Conservation (phyloP, 2,329 filamentous ascomycete genomes). For the Bipolaris oryzae region DNA sequence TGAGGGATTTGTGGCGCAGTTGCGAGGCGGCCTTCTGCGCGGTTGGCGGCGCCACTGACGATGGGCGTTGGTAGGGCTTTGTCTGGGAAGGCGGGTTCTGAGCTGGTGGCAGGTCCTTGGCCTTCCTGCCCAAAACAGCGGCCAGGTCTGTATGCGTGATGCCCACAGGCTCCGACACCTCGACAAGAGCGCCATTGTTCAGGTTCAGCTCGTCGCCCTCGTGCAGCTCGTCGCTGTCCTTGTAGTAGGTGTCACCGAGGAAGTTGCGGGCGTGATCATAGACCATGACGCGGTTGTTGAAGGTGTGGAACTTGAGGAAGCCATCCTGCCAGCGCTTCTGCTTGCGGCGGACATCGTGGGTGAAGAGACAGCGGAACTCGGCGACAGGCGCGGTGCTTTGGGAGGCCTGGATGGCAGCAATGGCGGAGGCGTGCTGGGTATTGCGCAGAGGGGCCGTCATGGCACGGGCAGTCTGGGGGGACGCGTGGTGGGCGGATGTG, state of each 20-base stretch:
- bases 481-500: conserved; percentile 15
- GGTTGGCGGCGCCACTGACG: conserved; percentile 24
- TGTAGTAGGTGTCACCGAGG: conserved; percentile 85
- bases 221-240: conserved; percentile 68
- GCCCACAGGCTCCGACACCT: conserved; percentile 78
- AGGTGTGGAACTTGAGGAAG: conserved; percentile 82
- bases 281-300: conserved; percentile 90
- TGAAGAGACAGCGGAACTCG: conserved; percentile 86
- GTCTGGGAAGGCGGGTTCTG: conserved; percentile 24
- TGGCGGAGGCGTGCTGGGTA: conserved; percentile 25
- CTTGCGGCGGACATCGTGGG: conserved; percentile 82
- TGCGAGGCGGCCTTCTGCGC: conserved; percentile 42
- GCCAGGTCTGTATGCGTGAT: conserved; percentile 78
- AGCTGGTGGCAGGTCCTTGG: conserved; percentile 49
- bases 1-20: conserved; percentile 63
- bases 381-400: conserved; percentile 75
- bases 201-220: conserved; percentile 84
- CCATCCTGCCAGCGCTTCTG: conserved; percentile 96
- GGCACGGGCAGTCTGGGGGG: conserved; percentile 2
- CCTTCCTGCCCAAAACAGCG: conserved; percentile 72
- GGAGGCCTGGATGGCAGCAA: conserved; percentile 53
- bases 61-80: conserved; percentile 28
- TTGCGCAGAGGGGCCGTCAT: conserved; percentile 38
- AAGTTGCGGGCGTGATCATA: conserved; percentile 82
- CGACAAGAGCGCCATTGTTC: conserved; percentile 77